Conservation (phyloP, 495 filamentous ascomycete genomes). For the Daldinia childiae region DNA sequence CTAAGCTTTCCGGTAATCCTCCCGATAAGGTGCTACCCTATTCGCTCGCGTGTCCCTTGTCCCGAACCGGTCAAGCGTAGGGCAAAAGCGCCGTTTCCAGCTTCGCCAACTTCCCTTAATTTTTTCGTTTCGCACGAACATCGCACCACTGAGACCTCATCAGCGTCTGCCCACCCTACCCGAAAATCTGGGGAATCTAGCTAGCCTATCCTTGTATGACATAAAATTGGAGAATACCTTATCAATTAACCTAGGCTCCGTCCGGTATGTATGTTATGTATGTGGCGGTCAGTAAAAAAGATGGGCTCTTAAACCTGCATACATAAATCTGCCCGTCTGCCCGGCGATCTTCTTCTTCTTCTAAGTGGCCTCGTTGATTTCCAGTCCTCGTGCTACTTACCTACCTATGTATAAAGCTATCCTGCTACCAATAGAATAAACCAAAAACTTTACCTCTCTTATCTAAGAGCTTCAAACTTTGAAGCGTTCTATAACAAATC, state of each 20-base stretch:
- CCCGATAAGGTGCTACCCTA: constrained; percentile 14
- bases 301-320: constrained; percentile 6
- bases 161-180: constrained; percentile 29
- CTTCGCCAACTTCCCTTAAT: constrained; percentile 19
- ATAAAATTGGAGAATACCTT: constrained; percentile 35
- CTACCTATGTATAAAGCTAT: not conserved
- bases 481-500: not conserved
- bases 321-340: constrained; percentile 23
- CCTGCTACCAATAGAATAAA: not conserved
- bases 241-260: constrained; percentile 14
- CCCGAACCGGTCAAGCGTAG: constrained; percentile 25
- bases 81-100: not conserved
- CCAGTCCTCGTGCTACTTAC: not conserved
- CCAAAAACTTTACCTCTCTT: not conserved
- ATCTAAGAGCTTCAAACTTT: not conserved
- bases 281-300: constrained; percentile 27
- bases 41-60: constrained; percentile 38
- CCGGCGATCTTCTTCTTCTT: not conserved
- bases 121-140: constrained; percentile 34
- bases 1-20: not conserved
- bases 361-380: not conserved
- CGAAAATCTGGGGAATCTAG: constrained; percentile 39
- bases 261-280: constrained; percentile 21
- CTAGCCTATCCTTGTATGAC: constrained; percentile 28
- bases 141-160: constrained; percentile 36